Conservation (phyloP, 176 grass and related monocot genomes). For the Themeda triandra region DNA sequence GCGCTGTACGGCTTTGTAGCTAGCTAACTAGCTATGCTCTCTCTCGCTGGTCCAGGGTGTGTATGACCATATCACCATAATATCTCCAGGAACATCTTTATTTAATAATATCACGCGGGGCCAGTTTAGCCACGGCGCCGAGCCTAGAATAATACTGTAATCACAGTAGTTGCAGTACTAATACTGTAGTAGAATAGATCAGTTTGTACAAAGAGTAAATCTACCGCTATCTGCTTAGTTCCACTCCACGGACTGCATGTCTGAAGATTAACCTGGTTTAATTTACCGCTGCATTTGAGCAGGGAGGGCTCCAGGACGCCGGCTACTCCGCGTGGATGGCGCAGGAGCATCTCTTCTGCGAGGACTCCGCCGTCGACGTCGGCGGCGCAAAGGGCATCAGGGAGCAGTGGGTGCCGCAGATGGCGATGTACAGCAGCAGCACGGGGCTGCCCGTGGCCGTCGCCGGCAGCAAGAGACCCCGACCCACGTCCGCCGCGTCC, state of each 20-base stretch:
- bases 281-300: slow-evolving; percentile 1
- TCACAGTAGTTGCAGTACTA: no score
- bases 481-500: background rate
- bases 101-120: background rate
- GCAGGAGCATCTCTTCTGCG: slow-evolving; percentile 50
- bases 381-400: background rate
- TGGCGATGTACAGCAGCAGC: slow-evolving; percentile 15
- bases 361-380: background rate
- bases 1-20: slow-evolving; percentile 13
- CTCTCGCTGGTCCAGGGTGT: slow-evolving; percentile 26
- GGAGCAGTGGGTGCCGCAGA: slow-evolving; percentile 57
- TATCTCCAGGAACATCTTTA: background rate
- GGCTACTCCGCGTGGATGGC: slow-evolving; percentile 39
- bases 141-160: background rate
- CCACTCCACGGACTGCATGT: no score
- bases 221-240: background rate
- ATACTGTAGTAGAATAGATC: background rate
- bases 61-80: background rate
- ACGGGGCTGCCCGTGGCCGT: background rate
- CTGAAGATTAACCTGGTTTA: slow-evolving; percentile 2
- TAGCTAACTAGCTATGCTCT: background rate
- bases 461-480: slow-evolving; percentile 37
- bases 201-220: background rate
- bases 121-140: background rate
- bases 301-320: slow-evolving; percentile 23